These are phyloP conservation scores for Eimeria falciformis DNA, from an alignment of 169 alveolate species.

Conservation along the genomic window DNA sequence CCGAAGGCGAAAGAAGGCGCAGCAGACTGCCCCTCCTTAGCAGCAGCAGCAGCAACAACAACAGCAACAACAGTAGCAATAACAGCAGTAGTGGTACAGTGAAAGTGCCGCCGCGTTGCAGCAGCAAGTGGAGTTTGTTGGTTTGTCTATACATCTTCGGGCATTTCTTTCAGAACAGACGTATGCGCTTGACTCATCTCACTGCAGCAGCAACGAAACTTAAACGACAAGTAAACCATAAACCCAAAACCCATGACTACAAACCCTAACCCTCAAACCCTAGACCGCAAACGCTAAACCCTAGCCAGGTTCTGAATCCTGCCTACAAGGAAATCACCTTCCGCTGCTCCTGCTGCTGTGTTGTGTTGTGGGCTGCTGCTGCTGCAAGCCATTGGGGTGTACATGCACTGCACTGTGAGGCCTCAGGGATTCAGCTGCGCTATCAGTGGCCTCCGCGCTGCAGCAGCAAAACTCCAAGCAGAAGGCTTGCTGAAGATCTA, in stretches of 20 bases:
- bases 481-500: slow-evolving; percentile 7
- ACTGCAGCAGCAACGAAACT: slow-evolving; percentile 16
- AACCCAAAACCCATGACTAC: too few relatives aligned
- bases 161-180: background rate
- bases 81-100: background rate
- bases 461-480: background rate
- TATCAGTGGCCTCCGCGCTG: background rate
- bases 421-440: slow-evolving; percentile 9
- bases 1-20: background rate
- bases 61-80: background rate
- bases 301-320: background rate
- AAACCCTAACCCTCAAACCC: too few relatives aligned
- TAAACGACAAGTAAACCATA: background rate
- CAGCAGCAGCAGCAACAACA: background rate
- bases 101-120: slow-evolving; percentile 24
- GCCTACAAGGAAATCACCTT: background rate
- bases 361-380: too few relatives aligned
- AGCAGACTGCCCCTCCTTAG: slow-evolving; percentile 1
- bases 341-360: background rate
- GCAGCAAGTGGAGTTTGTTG: slow-evolving; percentile 27
- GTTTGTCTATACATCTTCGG: slow-evolving; percentile 27
- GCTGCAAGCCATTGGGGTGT: background rate
- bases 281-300: background rate
- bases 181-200: slow-evolving; percentile 9
- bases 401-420: background rate